Evolutionary conservation across 345 rosid species (phyloP), one percentile per base, ranked within the genome.

Genomic region (Pistacia atlantica): DNA sequence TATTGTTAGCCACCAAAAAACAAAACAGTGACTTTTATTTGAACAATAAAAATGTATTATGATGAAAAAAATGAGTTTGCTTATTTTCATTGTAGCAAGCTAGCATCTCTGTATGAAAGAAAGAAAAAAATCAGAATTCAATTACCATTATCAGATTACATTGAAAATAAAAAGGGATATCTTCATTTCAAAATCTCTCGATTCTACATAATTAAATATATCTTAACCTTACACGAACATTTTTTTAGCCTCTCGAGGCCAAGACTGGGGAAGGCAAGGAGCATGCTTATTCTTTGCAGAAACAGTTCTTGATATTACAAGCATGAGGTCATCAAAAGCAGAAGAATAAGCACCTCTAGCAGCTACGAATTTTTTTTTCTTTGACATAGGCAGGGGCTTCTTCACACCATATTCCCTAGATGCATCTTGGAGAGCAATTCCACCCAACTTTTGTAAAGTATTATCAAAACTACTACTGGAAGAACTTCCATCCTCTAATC

Each of bases 341-440:
- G 85, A 78, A 16, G 93, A 84, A 84, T 80, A 56, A 73, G 20
- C 35, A 80, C 77, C 83, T 74, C 83, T 87, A 72, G 77, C 80
- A 57, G 78, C 67, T 42, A 63, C 76, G 4, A 73, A 64, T 22
- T 66, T 49, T 54, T 33, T 81, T 78, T 81, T 89, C 75, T 81
- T 85, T 69, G 93, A 72, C 18, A 17, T 48, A 14, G 79, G 59
- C 65, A 37, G 42, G 20, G 79, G 55, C 76, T 87, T 84, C 83
- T 82, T 84, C 87, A 80, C 80, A 45, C 98, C 97, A 83, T 86
- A 90, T 76, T 84, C 89, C 89, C 48, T 90, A 49, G 97, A 93
- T 62, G 94, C 97, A 64, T 89, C 93, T 71, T 87, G 92, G 48
- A 92, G 86, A 75, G 86, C 77, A 81, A 90, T 79, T 61, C 94